phyloP scores from a whole-genome alignment of 805 yeast genomes.

The Metschnikowia dekortorum region DNA sequence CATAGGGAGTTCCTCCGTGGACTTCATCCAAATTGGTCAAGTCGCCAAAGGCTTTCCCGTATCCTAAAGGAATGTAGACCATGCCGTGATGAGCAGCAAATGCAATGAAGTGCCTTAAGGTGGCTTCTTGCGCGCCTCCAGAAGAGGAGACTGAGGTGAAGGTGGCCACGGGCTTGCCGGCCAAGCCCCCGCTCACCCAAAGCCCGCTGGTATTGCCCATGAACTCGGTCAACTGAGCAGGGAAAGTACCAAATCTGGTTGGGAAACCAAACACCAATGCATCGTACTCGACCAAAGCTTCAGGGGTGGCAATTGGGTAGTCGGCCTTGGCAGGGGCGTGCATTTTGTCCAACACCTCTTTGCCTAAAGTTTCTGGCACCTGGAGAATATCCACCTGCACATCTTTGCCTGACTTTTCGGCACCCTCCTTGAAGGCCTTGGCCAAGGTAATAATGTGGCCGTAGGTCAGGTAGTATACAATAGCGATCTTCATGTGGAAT shows the following conservation, averaged over 20 bases:
- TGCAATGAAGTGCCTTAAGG: conserved; percentile 61
- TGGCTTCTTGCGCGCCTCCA: conserved; percentile 82
- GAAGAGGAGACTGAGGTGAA: conserved; percentile 70
- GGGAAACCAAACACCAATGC: conserved; percentile 20
- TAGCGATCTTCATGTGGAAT: conserved; percentile 16
- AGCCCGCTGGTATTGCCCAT: conserved; percentile 20
- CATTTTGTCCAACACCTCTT: conserved; percentile 17
- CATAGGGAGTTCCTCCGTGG: conserved; percentile 84
- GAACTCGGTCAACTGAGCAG: conserved; percentile 20
- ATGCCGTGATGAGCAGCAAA: conserved; percentile 76
- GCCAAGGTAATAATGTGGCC: conserved; percentile 18
- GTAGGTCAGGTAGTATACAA: conserved; percentile 17
- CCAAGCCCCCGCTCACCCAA: conserved; percentile 18
- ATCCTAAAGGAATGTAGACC: conserved; percentile 76
- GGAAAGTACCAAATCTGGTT: conserved; percentile 19
- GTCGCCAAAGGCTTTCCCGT: conserved; percentile 51
- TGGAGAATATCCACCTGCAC: conserved; percentile 62
- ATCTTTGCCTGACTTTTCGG: conserved; percentile 12
- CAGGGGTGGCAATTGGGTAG: conserved; percentile 19
- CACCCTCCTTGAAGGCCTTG: conserved; percentile 15
- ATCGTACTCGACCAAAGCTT: conserved; percentile 18
- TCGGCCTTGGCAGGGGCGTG: conserved; percentile 18
- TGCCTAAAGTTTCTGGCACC: conserved; percentile 28
- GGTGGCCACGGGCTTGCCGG: conserved; percentile 42
- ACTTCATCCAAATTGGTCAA: conserved; percentile 55